phyloP scores from a whole-genome alignment of 2,329 filamentous ascomycete genomes.

The Cryphonectria radicalis region DNA sequence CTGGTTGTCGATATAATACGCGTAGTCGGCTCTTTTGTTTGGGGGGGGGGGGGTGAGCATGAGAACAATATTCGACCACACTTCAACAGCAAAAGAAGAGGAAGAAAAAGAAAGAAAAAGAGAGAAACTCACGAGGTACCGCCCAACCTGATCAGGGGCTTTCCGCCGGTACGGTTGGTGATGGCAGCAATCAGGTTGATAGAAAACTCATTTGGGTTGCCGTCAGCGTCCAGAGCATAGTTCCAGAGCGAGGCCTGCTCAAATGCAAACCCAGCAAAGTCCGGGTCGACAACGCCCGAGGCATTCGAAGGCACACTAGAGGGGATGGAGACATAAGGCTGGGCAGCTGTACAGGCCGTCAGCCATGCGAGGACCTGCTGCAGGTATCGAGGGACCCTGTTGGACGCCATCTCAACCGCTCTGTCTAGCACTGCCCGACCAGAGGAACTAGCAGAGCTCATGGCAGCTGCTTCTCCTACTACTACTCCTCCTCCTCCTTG shows the following conservation, averaged over 20 bases:
- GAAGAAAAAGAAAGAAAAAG: background rate
- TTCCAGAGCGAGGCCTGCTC: constrained; percentile 41
- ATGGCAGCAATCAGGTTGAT: constrained; percentile 41
- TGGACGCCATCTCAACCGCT: constrained; percentile 14
- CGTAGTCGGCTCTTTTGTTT: constrained; percentile 40
- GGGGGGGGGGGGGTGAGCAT: background rate
- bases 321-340: constrained; percentile 24
- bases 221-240: constrained; percentile 39
- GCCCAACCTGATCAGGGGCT: constrained; percentile 42
- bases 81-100: no score
- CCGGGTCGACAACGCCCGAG: constrained; percentile 27
- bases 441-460: background rate
- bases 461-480: background rate
- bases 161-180: constrained; percentile 41
- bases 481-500: background rate
- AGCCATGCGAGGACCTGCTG: constrained; percentile 27
- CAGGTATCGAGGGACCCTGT: constrained; percentile 18
- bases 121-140: constrained; percentile 34
- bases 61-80: background rate
- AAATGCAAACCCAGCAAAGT: constrained; percentile 41
- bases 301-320: constrained; percentile 23
- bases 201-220: constrained; percentile 40
- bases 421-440: background rate
- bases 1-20: constrained; percentile 40
- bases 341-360: constrained; percentile 19